phyloP scores from a whole-genome alignment of 257 asterid species.

The Perilla frutescens region DNA sequence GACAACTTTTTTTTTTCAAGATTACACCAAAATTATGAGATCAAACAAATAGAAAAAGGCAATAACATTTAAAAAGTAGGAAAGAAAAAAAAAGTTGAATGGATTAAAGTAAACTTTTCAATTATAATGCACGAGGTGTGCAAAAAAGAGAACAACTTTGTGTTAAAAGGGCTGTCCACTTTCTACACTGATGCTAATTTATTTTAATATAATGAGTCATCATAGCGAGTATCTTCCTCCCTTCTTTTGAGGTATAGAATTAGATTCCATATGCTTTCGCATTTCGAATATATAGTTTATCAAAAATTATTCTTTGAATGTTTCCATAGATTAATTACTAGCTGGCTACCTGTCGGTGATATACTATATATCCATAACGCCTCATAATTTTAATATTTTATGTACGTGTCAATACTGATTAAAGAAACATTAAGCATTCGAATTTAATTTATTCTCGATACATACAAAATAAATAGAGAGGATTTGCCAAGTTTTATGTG shows the following conservation, averaged over 20 bases:
- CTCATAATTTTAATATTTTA: no score
- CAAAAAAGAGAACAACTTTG: slow-evolving; percentile 69
- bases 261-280: slow-evolving; percentile 66
- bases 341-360: slow-evolving; percentile 15
- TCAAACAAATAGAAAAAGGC: slow-evolving; percentile 35
- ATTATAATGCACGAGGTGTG: slow-evolving; percentile 65
- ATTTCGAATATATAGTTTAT: slow-evolving; percentile 14
- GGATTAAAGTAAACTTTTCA: slow-evolving; percentile 60
- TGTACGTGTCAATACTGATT: no score
- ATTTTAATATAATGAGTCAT: slow-evolving; percentile 31
- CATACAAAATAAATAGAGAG: not conserved
- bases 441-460: no score
- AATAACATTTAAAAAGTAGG: not conserved
- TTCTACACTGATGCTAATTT: slow-evolving; percentile 53
- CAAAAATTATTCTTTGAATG: not conserved
- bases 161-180: slow-evolving; percentile 99
- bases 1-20: slow-evolving; percentile 7
- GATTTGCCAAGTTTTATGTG: not conserved
- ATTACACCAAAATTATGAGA: slow-evolving; percentile 22
- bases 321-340: not conserved
- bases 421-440: no score
- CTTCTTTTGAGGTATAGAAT: slow-evolving; percentile 69
- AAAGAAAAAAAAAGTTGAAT: slow-evolving; percentile 45
- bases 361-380: not conserved
- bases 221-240: slow-evolving; percentile 61